Base-by-base conservation (phyloP, 2,329 filamentous ascomycete genomes). In the Cylindrodendrum hubeiense region DNA sequence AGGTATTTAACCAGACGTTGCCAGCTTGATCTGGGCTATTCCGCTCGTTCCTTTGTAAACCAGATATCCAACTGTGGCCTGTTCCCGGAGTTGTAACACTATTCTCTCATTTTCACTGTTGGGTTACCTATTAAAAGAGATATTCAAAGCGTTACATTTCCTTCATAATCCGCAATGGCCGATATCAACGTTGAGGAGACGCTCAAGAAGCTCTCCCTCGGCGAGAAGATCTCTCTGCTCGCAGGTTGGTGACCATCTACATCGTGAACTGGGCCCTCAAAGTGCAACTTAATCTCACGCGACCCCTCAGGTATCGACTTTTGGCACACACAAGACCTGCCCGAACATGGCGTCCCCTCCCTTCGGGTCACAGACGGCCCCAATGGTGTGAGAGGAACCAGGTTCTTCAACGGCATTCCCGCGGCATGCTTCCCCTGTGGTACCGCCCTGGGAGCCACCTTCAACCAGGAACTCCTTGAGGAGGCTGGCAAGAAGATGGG, bases 321-420 rank as follows among this genome's bases (percentile, higher is more conserved):
- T 73, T 93, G 90, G 90, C 89, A 91, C 73, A 91, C 90, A 34
- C 86, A 87, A 69, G 77, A 86, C 15, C 81, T 92, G 7, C 87
- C 87, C 10, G 76, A 87, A 22, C 84, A 89, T 71, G 86, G 87
- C 2, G 84, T 92, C 34, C 90, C 90, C 6, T 88, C 90, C 0
- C 82, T 92, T 33, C 87, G 90, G 51, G 83, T 90, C 50, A 87
- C 88, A 39, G 91, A 93, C 71, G 90, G 91, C 0, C 91, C 91
- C 39, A 92, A 92, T 75, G 91, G 91, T 54, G 86, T 91, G 34
- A 84, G 91, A 68, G 90, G 90, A 54, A 89, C 87, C 50, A 88
- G 87, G 70, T 92, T 91, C 82, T 92, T 92, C 79, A 87, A 89
- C 69, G 88, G 90, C 56, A 79, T 84, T 33, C 83, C 82, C 24